phyloP scores from a whole-genome alignment of 2,329 filamentous ascomycete genomes.

The Penicillium sumatraense region DNA sequence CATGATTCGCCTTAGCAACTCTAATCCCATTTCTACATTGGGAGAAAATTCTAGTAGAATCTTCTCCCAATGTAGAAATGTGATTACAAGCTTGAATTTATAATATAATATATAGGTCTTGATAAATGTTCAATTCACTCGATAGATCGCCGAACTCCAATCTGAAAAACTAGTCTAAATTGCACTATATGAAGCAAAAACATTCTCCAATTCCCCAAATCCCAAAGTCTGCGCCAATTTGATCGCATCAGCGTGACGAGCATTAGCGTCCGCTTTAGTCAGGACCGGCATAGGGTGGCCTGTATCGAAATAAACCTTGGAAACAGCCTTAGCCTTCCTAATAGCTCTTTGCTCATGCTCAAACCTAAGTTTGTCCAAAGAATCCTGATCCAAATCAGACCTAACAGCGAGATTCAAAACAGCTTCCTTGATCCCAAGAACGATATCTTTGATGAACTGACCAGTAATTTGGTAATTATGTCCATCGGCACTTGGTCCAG shows the following conservation, averaged over 20 bases:
- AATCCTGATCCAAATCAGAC: background rate
- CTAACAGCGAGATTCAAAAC: background rate
- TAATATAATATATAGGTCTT: too few relatives aligned
- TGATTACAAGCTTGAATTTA: too few relatives aligned
- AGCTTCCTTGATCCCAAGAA: background rate
- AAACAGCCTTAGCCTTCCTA: background rate
- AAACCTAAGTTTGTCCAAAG: background rate
- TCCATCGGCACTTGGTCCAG: background rate
- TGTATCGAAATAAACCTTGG: background rate
- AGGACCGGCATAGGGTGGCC: background rate
- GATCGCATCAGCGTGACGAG: background rate
- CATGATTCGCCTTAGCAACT: too few relatives aligned
- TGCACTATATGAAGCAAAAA: background rate
- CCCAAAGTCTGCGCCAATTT: background rate
- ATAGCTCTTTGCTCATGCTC: background rate
- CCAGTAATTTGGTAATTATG: background rate
- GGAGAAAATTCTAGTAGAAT: too few relatives aligned
- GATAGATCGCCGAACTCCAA: too few relatives aligned
- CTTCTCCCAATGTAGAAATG: too few relatives aligned
- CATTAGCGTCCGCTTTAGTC: background rate
- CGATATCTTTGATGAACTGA: background rate
- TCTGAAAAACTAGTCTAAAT: too few relatives aligned
- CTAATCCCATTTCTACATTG: too few relatives aligned
- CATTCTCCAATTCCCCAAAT: background rate
- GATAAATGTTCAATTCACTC: background rate